Percentiles rank a stretch among this genome's conserved stretches.
Evolutionary conservation across 2,329 filamentous ascomycete species (phyloP).

Genomic region (Colletotrichum sp.): DNA sequence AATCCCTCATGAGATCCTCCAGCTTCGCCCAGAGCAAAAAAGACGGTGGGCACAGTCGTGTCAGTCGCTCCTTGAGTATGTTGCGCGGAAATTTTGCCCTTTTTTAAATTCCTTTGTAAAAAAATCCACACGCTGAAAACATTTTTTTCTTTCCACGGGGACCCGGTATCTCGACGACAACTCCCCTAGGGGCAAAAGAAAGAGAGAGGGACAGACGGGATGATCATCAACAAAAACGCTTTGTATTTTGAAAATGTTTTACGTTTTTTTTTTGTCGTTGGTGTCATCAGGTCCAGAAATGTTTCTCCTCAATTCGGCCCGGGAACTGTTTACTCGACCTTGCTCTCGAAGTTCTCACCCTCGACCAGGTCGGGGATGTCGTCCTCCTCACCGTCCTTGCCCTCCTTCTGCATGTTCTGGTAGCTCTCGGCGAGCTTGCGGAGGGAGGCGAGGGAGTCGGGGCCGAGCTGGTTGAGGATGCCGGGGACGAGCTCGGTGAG

Average conservation of each 20-base stretch:
- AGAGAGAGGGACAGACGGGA: not conserved
- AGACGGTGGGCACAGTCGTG: not conserved
- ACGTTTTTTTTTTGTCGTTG: conserved; percentile 23
- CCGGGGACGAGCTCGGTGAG: conserved; percentile 98
- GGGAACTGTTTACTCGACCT: conserved; percentile 76
- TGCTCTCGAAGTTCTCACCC: conserved; percentile 98
- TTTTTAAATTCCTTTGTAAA: conserved; percentile 25
- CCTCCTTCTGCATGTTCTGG: conserved; percentile 97
- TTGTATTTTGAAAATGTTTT: conserved; percentile 3
- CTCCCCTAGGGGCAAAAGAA: not conserved
- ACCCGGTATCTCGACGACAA: not conserved
- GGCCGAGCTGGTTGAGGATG: conserved; percentile 99
- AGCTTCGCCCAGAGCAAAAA: not conserved
- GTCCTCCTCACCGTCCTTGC: conserved; percentile 80
- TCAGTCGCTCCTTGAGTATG: not conserved
- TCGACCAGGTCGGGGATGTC: conserved; percentile 98
- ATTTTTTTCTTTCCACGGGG: not conserved
- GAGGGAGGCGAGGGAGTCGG: conserved; percentile 95
- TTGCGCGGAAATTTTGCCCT: not conserved
- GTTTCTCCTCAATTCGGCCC: not conserved
- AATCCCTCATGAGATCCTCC: not conserved
- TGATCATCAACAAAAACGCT: not conserved
- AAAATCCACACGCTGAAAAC: not conserved
- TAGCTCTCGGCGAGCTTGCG: conserved; percentile 99
- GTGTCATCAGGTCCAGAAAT: not conserved